A percentile compares a stretch with the other conserved stretches of the same genome.
phyloP scores from a whole-genome alignment of 805 yeast genomes.

The Saccharomyces mikatae region DNA sequence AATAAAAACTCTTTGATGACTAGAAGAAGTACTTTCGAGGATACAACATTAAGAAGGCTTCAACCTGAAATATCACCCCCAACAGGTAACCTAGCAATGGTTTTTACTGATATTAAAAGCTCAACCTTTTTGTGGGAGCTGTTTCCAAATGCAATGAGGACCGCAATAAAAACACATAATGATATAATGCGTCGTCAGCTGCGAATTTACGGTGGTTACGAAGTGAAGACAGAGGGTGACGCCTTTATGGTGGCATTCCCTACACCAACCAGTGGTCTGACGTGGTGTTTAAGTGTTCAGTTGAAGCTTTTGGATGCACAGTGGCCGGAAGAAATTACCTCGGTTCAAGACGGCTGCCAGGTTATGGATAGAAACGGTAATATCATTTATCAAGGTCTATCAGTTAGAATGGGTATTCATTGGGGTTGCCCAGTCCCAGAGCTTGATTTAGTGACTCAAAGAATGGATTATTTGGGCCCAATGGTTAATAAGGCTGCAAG shows the following conservation, averaged over 20 bases:
- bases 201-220: conserved; percentile 92
- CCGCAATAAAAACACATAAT: conserved; percentile 92
- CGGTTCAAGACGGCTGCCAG: conserved; percentile 76
- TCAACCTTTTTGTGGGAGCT: conserved; percentile 92
- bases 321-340: conserved; percentile 91
- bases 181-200: conserved; percentile 88
- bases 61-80: conserved; percentile 94
- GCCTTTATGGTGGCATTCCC: conserved; percentile 98
- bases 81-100: conserved; percentile 87
- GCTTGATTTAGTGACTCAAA: conserved; percentile 83
- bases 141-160: conserved; percentile 87
- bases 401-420: conserved; percentile 96
- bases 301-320: conserved; percentile 73
- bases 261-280: conserved; percentile 77
- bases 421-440: conserved; percentile 98
- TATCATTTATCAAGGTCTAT: conserved; percentile 73
- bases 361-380: conserved; percentile 53
- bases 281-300: conserved; percentile 94
- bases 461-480: conserved; percentile 99
- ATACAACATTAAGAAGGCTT: conserved; percentile 69
- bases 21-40: conserved; percentile 55
- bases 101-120: conserved; percentile 92
- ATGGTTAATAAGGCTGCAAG: conserved; percentile 95
- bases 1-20: conserved; percentile 36
- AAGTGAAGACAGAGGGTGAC: conserved; percentile 98